Percentiles rank a stretch among this genome's conserved stretches.
Evolutionary conservation across 805 yeast species (phyloP).

Genomic region (Kuraishia hungarica): DNA sequence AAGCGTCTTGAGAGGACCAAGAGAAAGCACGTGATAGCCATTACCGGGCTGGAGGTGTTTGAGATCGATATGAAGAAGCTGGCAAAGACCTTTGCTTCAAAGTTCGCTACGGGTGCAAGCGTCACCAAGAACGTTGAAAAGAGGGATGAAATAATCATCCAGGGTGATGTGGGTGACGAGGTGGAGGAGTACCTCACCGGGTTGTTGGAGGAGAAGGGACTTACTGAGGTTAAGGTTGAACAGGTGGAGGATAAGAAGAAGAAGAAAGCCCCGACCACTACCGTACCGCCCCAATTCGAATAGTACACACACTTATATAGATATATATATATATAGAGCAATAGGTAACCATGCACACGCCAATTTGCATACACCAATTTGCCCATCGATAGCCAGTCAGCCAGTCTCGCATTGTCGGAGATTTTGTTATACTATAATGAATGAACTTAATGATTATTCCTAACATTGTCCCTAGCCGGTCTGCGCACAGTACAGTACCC

Average conservation of each 20-base stretch:
- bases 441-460: too few relatives aligned
- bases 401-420: too few relatives aligned
- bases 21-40: conserved; percentile 79
- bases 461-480: too few relatives aligned
- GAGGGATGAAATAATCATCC: conserved; percentile 85
- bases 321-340: too few relatives aligned
- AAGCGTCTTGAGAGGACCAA: conserved; percentile 87
- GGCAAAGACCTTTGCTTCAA: conserved; percentile 86
- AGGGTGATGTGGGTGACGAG: conserved; percentile 92
- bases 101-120: conserved; percentile 93
- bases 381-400: too few relatives aligned
- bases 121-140: conserved; percentile 86
- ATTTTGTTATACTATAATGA: too few relatives aligned
- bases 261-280: conserved; percentile 22
- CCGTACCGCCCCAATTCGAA: background rate
- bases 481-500: too few relatives aligned
- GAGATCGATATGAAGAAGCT: conserved; percentile 84
- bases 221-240: conserved; percentile 83
- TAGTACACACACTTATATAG: too few relatives aligned
- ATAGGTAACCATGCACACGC: too few relatives aligned
- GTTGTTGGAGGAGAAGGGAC: conserved; percentile 71
- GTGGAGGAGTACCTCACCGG: conserved; percentile 69
- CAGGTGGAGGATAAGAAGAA: conserved; percentile 75
- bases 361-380: too few relatives aligned
- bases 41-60: conserved; percentile 81